Base-by-base conservation (phyloP, 2,329 filamentous ascomycete genomes). In the Paecilomyces variotii region DNA sequence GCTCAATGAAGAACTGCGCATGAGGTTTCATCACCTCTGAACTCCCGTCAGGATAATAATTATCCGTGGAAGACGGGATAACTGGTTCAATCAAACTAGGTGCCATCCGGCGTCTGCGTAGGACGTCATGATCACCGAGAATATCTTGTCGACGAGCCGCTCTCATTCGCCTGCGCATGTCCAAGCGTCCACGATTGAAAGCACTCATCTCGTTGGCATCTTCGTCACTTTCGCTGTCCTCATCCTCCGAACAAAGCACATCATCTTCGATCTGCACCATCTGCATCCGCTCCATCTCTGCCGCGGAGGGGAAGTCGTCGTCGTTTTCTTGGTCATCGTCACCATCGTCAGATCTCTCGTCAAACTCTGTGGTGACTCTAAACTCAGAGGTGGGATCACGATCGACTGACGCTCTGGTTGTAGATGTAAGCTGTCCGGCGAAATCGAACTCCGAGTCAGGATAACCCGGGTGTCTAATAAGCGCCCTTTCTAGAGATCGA, bases 1-100 rank as follows among this genome's bases (percentile, higher is more conserved):
- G 84, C 67, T 89, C 87, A 57, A 97, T 95, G 68, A 87, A 88
- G 75, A 97, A 97, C 28, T 85, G 84, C 2, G 91, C 90, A 72
- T 91, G 85, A 0, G 90, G 90, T 34, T 80, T 80, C 73, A 92
- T 81, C 3, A 90, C 76, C 50, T 83, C 82, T 62, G 54, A 54
- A 56, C 19, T 26, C 26, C 54, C 60, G 19, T 34, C 50, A 3
- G 49, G 55, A 54, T 54, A 32, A 9, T 27, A 19, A 11, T 35
- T 24, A 35, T 19, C 56, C 4, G 28, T 35, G 28, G 59, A 54
- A 19, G 59, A 59, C 7, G 61, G 56, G 53, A 62, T 59, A n/a
- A 64, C 59, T 19, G 71, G 68, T 55, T 72, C 67, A 11, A 69
- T 63, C 11, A 67, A 59, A 61, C 66, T 72, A 7, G 69, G 67